These are phyloP conservation scores for Phaeosphaeriaceae sp. DNA, from an alignment of 2,329 filamentous ascomycete genomes.

Conservation along the genomic window DNA sequence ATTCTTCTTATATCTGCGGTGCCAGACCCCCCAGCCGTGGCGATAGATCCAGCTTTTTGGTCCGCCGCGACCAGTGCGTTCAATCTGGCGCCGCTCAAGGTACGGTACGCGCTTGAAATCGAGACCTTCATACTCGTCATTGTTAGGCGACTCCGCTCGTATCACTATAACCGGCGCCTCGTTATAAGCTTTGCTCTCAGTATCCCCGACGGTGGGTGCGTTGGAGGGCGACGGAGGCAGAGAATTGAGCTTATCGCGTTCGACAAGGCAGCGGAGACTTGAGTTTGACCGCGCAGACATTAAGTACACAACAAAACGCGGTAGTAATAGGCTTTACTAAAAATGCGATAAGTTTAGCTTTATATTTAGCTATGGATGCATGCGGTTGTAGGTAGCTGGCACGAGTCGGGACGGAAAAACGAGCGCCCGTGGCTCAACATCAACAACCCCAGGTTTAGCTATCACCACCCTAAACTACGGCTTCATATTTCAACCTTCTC, in stretches of 20 bases:
- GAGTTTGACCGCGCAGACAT: conserved; percentile 6
- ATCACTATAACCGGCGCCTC: background rate
- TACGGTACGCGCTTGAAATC: conserved; percentile 11
- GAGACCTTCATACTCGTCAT: conserved; percentile 1
- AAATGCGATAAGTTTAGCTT: too few species aligned
- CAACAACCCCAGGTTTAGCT: background rate
- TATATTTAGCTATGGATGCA: too few species aligned
- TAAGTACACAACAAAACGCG: background rate
- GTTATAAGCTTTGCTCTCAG: background rate
- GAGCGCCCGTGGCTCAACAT: too few species aligned
- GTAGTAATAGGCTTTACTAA: too few species aligned
- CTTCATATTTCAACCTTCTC: background rate
- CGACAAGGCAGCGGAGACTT: conserved; percentile 4
- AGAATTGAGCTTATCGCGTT: conserved; percentile 4
- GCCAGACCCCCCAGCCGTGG: conserved; percentile 9
- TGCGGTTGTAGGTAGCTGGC: too few species aligned
- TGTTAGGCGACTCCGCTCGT: background rate
- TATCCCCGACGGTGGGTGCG: background rate
- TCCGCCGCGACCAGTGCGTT: background rate
- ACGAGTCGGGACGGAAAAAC: too few species aligned
- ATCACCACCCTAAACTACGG: background rate
- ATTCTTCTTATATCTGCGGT: conserved; percentile 7
- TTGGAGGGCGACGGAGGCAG: conserved; percentile 1
- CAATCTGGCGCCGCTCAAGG: conserved; percentile 8
- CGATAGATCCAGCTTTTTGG: conserved; percentile 7